Evolutionary conservation across 1,284 basidiomycete genomes (phyloP), one percentile per base, ranked within the genome.

Genomic region (Rhodotorula sp.): DNA sequence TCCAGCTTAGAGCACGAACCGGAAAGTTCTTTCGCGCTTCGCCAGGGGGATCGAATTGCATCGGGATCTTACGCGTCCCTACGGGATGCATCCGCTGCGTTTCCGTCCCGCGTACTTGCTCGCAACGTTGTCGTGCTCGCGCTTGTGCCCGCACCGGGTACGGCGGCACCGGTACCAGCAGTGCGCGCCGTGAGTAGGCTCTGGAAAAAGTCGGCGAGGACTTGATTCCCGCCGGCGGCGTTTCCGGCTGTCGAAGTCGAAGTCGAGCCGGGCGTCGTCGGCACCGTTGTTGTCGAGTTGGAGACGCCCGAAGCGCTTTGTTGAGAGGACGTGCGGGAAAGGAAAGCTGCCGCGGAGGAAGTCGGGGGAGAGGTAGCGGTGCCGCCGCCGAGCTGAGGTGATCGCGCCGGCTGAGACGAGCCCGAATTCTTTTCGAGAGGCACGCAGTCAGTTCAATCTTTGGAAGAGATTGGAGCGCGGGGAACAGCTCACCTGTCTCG

Each of bases 181-280:
- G 51, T 56, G 3, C 67, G n/a, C n/a, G 68, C 69, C 7, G 73
- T 74, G 15, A 93, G 81, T 77, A 93, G 80, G 72, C 88, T 90
- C 82, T 91, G 87, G 87, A 93, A 93, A 84, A 93, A 93, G 80
- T 90, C 90, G 77, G 91, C 90, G 72, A 93, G 80, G 12, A 92
- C 90, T 79, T 92, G 90, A 78, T 92, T 90, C 73, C 72, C 72
- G 16, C 74, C 74, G 8, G 75, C 64, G 7, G 77, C 67, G 18
- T 60, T 49, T 7, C 62, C 68, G 78, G 79, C 39, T 76, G 80
- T n/a, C 76, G 73, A 43, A 12, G 39, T 39, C 39, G 39, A 39
- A 39, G 39, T 39, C 77, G 71, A 23, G 68, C 73, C 47, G 76
- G 77, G 34, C 4, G 61, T 23, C 7, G 39, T 43, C 58, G 58